Conservation (phyloP, 805 yeast genomes). For the Jamesozyma lodderae region DNA sequence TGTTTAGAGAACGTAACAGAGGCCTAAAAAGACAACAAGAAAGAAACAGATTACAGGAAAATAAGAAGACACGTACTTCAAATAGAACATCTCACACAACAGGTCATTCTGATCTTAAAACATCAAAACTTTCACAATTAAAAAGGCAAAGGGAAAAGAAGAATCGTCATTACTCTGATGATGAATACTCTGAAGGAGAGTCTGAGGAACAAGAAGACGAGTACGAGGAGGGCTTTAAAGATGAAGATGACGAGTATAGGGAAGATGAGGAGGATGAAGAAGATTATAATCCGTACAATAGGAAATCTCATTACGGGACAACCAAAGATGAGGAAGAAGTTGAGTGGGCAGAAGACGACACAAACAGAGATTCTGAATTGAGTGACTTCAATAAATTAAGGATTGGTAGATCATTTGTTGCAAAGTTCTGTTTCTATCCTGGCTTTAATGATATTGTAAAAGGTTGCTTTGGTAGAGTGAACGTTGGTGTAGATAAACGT, state of each 20-base stretch:
- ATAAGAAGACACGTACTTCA: slow-evolving; percentile 23
- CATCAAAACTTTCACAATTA: slow-evolving; percentile 58
- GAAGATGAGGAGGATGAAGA: slow-evolving; percentile 38
- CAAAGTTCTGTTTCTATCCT: slow-evolving; percentile 72
- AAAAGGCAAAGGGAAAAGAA: slow-evolving; percentile 67
- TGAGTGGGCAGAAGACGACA: slow-evolving; percentile 40
- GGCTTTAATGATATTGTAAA: slow-evolving; percentile 61
- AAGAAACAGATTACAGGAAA: slow-evolving; percentile 19
- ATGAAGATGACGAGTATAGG: slow-evolving; percentile 32
- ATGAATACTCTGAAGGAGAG: slow-evolving; percentile 36
- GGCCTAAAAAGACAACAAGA: slow-evolving; percentile 31
- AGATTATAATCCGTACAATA: slow-evolving; percentile 30
- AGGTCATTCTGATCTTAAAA: slow-evolving; percentile 32
- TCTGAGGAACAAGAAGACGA: slow-evolving; percentile 39
- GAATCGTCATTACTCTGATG: slow-evolving; percentile 36
- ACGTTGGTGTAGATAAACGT: slow-evolving; percentile 61
- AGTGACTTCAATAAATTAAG: slow-evolving; percentile 63
- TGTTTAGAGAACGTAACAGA: slow-evolving; percentile 73
- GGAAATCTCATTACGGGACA: slow-evolving; percentile 25
- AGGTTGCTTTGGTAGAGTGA: slow-evolving; percentile 76
- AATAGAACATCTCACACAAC: slow-evolving; percentile 33
- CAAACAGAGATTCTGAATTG: slow-evolving; percentile 39
- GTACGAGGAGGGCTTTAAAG: slow-evolving; percentile 32
- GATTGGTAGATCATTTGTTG: slow-evolving; percentile 68
- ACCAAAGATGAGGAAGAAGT: slow-evolving; percentile 42